Evolutionary conservation across 2,329 filamentous ascomycete species (phyloP).

Genomic region (Aspergillus niger): DNA sequence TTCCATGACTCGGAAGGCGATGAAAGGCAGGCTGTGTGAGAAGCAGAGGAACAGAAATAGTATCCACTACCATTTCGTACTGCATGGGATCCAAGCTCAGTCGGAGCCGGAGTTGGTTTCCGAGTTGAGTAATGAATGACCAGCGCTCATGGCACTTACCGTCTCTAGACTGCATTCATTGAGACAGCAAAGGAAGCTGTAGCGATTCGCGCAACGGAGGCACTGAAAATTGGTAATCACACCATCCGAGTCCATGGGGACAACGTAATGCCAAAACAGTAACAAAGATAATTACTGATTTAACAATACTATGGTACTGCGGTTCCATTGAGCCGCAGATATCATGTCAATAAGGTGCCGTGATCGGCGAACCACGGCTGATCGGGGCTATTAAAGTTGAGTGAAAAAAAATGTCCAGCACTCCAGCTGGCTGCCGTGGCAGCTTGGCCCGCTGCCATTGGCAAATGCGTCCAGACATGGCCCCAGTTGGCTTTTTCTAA

Average conservation of each 20-base stretch:
- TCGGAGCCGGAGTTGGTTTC: slow-evolving; percentile 4
- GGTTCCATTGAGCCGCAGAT: slow-evolving; percentile 5
- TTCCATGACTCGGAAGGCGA: background rate
- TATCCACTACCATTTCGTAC: background rate
- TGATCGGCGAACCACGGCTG: slow-evolving; percentile 11
- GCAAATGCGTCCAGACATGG: background rate
- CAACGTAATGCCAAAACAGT: too few species aligned
- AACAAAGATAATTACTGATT: too few species aligned
- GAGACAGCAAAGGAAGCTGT: too few species aligned
- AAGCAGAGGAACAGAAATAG: background rate
- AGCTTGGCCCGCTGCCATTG: slow-evolving; percentile 1
- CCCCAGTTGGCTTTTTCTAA: background rate
- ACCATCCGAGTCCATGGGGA: too few species aligned
- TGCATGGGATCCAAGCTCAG: background rate
- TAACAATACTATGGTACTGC: too few species aligned
- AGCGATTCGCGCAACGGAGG: too few species aligned
- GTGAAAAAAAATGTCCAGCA: background rate
- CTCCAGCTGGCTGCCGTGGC: background rate
- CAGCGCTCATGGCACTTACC: too few species aligned
- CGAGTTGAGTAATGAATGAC: background rate
- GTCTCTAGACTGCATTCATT: too few species aligned
- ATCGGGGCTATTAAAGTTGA: slow-evolving; percentile 5
- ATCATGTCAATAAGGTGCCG: slow-evolving; percentile 9
- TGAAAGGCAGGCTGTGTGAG: background rate
- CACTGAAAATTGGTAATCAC: too few species aligned